phyloP scores from a whole-genome alignment of 768 basidiomycete species.

The Lactarius evosmus region DNA sequence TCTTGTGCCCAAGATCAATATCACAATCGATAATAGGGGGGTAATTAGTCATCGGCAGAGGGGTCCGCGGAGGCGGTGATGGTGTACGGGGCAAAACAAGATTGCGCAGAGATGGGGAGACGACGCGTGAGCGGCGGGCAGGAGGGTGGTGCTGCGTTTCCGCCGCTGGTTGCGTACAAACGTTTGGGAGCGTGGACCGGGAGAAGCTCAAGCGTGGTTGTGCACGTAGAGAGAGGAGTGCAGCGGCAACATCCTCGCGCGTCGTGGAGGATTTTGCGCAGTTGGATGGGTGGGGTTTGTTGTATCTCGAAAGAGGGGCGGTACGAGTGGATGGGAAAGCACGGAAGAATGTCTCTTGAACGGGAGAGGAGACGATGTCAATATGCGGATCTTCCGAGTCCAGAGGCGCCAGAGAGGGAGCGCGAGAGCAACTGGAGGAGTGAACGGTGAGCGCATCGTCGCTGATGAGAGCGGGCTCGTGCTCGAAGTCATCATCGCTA shows the following conservation, averaged over 20 bases:
- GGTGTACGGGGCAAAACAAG: slow-evolving; percentile 17
- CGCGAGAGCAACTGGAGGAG: slow-evolving; percentile 19
- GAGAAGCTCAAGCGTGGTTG: slow-evolving; percentile 22
- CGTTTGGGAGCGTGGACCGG: background rate
- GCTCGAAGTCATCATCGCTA: slow-evolving; percentile 26
- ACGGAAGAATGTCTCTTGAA: slow-evolving; percentile 22
- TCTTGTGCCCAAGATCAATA: background rate
- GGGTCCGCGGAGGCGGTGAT: slow-evolving; percentile 19
- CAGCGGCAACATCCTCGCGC: slow-evolving; percentile 26
- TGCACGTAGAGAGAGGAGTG: slow-evolving; percentile 23
- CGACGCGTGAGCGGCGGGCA: slow-evolving; percentile 12
- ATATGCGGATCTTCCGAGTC: slow-evolving; percentile 24
- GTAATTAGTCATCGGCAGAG: background rate
- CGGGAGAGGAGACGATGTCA: slow-evolving; percentile 26
- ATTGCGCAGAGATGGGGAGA: slow-evolving; percentile 19
- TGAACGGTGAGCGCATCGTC: slow-evolving; percentile 25
- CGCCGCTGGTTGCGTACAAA: background rate
- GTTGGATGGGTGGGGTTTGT: background rate
- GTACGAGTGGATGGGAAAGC: background rate
- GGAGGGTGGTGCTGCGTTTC: background rate
- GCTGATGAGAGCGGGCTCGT: slow-evolving; percentile 26
- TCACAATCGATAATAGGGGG: slow-evolving; percentile 15
- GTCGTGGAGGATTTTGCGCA: slow-evolving; percentile 3
- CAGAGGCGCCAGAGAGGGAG: slow-evolving; percentile 22
- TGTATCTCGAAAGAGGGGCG: slow-evolving; percentile 8